Base-by-base conservation (phyloP, 345 rosid species). In the Boechera divaricarpa region DNA sequence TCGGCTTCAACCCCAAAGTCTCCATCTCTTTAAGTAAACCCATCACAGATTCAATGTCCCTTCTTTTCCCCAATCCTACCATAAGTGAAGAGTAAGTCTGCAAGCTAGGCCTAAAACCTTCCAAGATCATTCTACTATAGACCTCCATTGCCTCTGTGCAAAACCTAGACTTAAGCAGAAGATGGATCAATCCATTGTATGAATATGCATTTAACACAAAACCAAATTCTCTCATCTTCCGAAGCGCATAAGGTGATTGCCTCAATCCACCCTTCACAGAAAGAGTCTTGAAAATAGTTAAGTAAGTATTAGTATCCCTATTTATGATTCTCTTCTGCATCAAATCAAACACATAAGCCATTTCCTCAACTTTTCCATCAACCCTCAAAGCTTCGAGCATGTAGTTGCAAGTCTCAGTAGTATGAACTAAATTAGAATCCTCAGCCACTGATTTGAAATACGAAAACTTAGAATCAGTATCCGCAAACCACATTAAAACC, bases 41-140 rank as follows among this genome's bases (percentile, higher is more conserved):
- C 93, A 89, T 82, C 72, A 90, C 92, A 60, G 85, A 78, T 67
- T 84, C 84, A 63, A 75, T 85, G 58, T 92, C 86, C 83, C 90
- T 88, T 85, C 92, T 88, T 86, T 89, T 94, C 73, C 98, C 97
- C 16, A 79, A 76, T 7, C 93, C 97, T 8, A 91, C 98, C 98
- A 94, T 88, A 55, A 94, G 91, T 0, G 97, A 89, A 1, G 97
- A 94, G 73, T 90, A 94, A 56, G 98, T 90, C 89, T 94, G 93
- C 80, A 94, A 78, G 72, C 97, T 92, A 67, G 97, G 98, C 83
- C 86, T 94, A 68, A 89, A 82, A 78, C 92, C 96, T 72, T 92
- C 91, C 2, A 86, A 89, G 16, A 90, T 61, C 97, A 90, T 89
- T 77, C 86, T 86, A 74, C 83, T 84, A 55, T 92, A 89, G 54